Conservation (phyloP, 768 basidiomycete genomes). For the Panaeolus papilionaceus region DNA sequence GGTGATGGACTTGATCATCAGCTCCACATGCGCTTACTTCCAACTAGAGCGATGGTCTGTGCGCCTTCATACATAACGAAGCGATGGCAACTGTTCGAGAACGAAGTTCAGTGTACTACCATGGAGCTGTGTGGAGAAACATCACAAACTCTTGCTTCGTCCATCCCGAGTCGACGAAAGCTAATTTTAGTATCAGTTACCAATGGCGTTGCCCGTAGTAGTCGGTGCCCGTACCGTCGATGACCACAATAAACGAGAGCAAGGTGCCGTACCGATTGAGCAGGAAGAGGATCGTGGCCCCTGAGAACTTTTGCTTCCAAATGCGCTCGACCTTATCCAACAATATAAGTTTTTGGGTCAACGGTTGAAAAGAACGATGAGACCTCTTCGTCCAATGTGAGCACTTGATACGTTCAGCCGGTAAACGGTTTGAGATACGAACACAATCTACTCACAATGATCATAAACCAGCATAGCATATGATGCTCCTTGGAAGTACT, state of each 20-base stretch:
- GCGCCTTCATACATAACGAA: conserved; percentile 34
- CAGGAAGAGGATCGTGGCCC: conserved; percentile 27
- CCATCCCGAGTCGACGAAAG: conserved; percentile 33
- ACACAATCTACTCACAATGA: not conserved
- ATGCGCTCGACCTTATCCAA: conserved; percentile 28
- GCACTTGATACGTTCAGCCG: not conserved
- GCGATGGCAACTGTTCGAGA: conserved; percentile 24
- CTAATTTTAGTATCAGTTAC: conserved; percentile 19
- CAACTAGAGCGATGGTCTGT: conserved; percentile 30
- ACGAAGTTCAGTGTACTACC: not conserved
- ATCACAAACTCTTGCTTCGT: conserved; percentile 24
- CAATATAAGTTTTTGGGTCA: not conserved
- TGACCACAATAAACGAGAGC: conserved; percentile 30
- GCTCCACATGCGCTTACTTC: conserved; percentile 22
- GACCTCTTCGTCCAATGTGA: not conserved
- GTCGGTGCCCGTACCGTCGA: conserved; percentile 26
- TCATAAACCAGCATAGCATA: conserved; percentile 3
- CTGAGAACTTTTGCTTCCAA: conserved; percentile 29
- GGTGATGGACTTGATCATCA: not conserved
- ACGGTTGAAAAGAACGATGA: not conserved
- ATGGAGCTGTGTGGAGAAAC: not conserved
- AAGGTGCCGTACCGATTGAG: conserved; percentile 34
- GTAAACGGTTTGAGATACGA: not conserved
- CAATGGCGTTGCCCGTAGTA: not conserved
- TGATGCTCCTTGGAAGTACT: not conserved